Percentiles rank a stretch among this genome's conserved stretches.
Evolutionary conservation across 805 yeast species (phyloP).

Genomic region (Tanozyma kutaoensis): DNA sequence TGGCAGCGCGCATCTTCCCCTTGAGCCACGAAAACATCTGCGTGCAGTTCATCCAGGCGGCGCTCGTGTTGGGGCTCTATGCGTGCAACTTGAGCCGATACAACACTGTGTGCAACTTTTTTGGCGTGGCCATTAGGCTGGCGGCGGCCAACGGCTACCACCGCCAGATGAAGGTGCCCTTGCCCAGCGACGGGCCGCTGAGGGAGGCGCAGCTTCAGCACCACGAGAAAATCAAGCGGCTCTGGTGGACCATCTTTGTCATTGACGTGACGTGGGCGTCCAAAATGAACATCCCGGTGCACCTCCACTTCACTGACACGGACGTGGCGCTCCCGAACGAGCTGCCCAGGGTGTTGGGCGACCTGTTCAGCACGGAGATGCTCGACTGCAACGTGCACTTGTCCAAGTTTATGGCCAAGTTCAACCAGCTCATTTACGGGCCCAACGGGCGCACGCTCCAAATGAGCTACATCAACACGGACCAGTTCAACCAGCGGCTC

Average conservation of each 20-base stretch:
- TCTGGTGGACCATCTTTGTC: conserved; percentile 30
- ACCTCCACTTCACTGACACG: conserved; percentile 27
- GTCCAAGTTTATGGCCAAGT: conserved; percentile 22
- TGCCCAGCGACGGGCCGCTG: background rate
- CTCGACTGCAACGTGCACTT: conserved; percentile 26
- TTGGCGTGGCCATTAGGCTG: conserved; percentile 25
- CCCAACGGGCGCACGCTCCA: conserved; percentile 22
- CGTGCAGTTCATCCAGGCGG: conserved; percentile 20
- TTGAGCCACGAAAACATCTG: conserved; percentile 17
- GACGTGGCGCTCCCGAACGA: conserved; percentile 28
- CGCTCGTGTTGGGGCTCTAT: conserved; percentile 19
- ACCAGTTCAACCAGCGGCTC: conserved; percentile 22
- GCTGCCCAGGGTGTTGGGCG: conserved; percentile 11
- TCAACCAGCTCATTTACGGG: conserved; percentile 22
- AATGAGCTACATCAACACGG: conserved; percentile 26
- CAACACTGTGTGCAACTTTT: conserved; percentile 24
- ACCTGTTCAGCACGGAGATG: conserved; percentile 14
- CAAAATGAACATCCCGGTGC: conserved; percentile 23
- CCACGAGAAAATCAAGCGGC: conserved; percentile 19
- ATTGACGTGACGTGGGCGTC: conserved; percentile 28
- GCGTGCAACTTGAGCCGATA: conserved; percentile 22
- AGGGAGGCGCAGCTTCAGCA: conserved; percentile 1
- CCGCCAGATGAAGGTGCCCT: conserved; percentile 11
- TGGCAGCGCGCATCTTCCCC: conserved; percentile 19
- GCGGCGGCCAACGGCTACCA: conserved; percentile 25